Evolutionary conservation across 441 rosid genomes (phyloP), one percentile per base, ranked within the genome.

Genomic region (Bruguiera hainesii): DNA sequence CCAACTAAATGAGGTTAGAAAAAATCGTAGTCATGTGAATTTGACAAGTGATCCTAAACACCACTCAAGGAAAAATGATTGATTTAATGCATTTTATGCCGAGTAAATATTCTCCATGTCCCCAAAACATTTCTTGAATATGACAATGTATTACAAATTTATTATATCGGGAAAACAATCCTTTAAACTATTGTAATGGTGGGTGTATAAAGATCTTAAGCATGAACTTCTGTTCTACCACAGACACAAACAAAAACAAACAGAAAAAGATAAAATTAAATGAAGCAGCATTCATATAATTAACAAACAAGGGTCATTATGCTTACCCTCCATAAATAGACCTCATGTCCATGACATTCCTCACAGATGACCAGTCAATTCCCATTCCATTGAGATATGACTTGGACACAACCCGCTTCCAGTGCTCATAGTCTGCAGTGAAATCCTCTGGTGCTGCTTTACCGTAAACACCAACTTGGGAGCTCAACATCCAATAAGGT

Each of bases 341-440:
- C 86, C 89, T 84, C 98, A 94, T 94, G 88, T 94, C 98, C 99
- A 94, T 94, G 70, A 83, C 94, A 78, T 86, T 89, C 79, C 99
- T 82, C 67, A 91, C 93, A 28, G 77, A 26, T 64, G 86, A 81
- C 98, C 99, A 94, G 77, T 91, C 80, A 63, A 94, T 86, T 65
- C 98, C 98, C 65, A 94, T 69, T 48, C 94, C 97, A 52, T 70
- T 89, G 25, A 88, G 76, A 78, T 94, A 94, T 3, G 96, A 86
- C 67, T 85, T 87, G 70, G 89, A 83, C 66, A 91, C 90, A 8
- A 94, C 98, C 15, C 84, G 82, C 76, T 91, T 94, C 98, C 99
- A 89, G 73, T 89, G 97, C 59, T 87, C 83, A 71, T 81, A 68
- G 75, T 94, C 98, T 42, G 88, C 79, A 18, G 71, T 59, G 66